Base-by-base conservation (phyloP, 192 early-diverging fungal genomes). In the Mortierella alpina region DNA sequence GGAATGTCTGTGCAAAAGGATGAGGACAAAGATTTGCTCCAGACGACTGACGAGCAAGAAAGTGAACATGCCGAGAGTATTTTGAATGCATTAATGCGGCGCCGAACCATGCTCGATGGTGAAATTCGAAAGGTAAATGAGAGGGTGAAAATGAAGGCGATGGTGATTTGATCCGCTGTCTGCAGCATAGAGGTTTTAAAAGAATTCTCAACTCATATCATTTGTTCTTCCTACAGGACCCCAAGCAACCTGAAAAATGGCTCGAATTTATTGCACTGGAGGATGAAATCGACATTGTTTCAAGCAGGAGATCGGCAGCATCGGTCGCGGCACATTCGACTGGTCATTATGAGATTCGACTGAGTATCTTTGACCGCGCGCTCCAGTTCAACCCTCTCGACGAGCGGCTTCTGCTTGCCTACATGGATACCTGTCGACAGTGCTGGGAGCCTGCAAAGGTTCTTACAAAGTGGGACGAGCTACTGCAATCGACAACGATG, bases 361-460 rank as follows among this genome's bases (percentile, higher is more conserved):
- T 88, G 1, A 88, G 89, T 31, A 87, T 88, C 45, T 87, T 83
- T 68, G 89, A 90, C 67, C 86, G 85, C 23, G 87, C 89, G 7
- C 31, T 88, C 13, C 70, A 83, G 11, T 60, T 72, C n/a, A 90
- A 90, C 55, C 87, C 89, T 0, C 75, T 73, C 6, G 63, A 82
- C 61, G 79, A 87, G 31, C 59, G 70, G 2, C 54, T 90, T 0
- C 56, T 86, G 31, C 50, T 86, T 11, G 75, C 67, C 14, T 90
- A 88, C 72, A 68, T 90, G 52, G 68, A 77, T 17, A 87, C 84
- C 41, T 85, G 85, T 52, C 82, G 73, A 49, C 75, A 83, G 31
- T 68, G 70, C 18, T 88, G 83, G 84, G 83, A 85, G 63, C 84
- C 84, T 6, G 78, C 83, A 46, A 82, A 67, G 50, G 56, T 88